phyloP scores from a whole-genome alignment of 208 protist genomes.

The Leishmania tropica region DNA sequence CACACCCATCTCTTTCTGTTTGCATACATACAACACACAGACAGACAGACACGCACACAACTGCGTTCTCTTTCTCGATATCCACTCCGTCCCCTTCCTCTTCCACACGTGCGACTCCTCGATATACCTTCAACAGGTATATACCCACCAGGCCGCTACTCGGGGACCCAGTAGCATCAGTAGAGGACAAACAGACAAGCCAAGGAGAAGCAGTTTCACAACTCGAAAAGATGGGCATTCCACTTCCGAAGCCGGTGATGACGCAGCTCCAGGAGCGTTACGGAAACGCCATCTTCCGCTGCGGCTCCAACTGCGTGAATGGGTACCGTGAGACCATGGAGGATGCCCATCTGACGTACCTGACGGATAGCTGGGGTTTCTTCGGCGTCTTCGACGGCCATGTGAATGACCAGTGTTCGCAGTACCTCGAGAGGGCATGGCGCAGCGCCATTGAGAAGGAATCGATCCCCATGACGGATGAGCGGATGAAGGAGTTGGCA shows the following conservation, averaged over 20 bases:
- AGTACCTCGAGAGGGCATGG: conserved; percentile 82
- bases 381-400: conserved; percentile 93
- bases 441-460: conserved; percentile 66
- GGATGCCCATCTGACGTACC: conserved; percentile 83
- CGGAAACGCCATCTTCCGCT: conserved; percentile 90
- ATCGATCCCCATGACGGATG: conserved; percentile 76
- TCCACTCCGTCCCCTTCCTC: background rate
- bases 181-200: conserved; percentile 11
- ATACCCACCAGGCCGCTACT: background rate
- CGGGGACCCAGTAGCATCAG: background rate
- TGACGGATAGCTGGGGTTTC: conserved; percentile 87
- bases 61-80: background rate
- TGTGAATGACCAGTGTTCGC: conserved; percentile 86
- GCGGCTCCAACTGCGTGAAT: conserved; percentile 90
- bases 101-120: background rate
- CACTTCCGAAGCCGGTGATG: conserved; percentile 90
- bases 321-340: conserved; percentile 93
- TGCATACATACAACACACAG: conserved; percentile 6
- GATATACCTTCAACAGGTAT: background rate
- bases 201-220: background rate
- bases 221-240: conserved; percentile 76
- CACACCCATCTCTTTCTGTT: background rate
- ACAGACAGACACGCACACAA: background rate
- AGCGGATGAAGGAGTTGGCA: conserved; percentile 80
- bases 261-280: conserved; percentile 86